These are phyloP conservation scores for Leptosphaerulina australis DNA, from an alignment of 2,329 filamentous ascomycete species.

Conservation along the genomic window DNA sequence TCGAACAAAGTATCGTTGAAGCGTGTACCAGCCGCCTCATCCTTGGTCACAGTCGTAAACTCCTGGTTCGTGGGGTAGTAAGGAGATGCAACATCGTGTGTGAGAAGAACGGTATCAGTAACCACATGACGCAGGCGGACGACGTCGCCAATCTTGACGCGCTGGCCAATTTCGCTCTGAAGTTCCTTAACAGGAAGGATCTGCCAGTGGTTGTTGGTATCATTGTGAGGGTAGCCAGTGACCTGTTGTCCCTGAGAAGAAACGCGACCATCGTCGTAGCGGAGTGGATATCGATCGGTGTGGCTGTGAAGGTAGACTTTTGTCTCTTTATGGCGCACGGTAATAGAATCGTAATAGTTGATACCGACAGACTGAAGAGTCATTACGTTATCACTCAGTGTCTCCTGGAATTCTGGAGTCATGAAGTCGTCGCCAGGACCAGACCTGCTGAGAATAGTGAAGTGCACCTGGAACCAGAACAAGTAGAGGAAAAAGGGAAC, in stretches of 20 bases:
- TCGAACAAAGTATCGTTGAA: slow-evolving; percentile 93
- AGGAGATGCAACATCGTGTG: slow-evolving; percentile 95
- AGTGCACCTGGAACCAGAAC: slow-evolving; percentile 99
- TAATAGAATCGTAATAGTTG: slow-evolving; percentile 87
- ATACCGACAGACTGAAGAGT: slow-evolving; percentile 83
- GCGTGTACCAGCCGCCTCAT: slow-evolving; percentile 74
- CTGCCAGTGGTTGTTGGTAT: slow-evolving; percentile 99
- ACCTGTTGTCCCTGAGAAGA: slow-evolving; percentile 97
- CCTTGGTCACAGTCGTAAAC: slow-evolving; percentile 80
- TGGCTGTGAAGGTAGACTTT: slow-evolving; percentile 97
- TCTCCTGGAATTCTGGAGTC: slow-evolving; percentile 97
- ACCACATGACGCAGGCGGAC: slow-evolving; percentile 85
- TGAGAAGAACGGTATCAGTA: slow-evolving; percentile 84
- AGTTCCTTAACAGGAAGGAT: slow-evolving; percentile 70
- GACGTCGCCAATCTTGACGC: slow-evolving; percentile 81
- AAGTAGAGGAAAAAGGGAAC: slow-evolving; percentile 97
- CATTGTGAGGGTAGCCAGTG: slow-evolving; percentile 96
- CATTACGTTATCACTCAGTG: slow-evolving; percentile 93
- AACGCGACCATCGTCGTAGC: slow-evolving; percentile 96
- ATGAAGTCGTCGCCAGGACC: slow-evolving; percentile 98
- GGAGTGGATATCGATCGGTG: slow-evolving; percentile 82
- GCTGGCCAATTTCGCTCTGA: slow-evolving; percentile 62
- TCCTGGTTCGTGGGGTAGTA: slow-evolving; percentile 98
- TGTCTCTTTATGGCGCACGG: slow-evolving; percentile 94
- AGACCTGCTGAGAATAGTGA: slow-evolving; percentile 83